A percentile compares a stretch with the other conserved stretches of the same genome.
phyloP scores from a whole-genome alignment of 108 stramenopile genomes.

The Skeletonema costatum region DNA sequence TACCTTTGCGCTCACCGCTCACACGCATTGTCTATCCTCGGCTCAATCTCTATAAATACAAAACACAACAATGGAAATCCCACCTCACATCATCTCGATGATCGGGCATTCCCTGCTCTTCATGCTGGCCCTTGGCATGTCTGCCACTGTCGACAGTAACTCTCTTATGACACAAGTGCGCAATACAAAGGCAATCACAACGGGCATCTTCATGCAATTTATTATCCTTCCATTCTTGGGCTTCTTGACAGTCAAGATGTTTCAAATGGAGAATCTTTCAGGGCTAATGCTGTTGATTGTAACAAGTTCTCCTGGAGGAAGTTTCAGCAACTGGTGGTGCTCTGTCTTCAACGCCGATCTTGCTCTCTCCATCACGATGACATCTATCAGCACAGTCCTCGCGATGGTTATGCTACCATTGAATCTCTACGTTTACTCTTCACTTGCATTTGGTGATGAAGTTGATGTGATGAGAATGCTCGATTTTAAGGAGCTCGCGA shows the following conservation, averaged over 20 bases:
- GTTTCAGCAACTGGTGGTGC: constrained; percentile 83
- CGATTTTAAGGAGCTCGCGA: constrained; percentile 58
- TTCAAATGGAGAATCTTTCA: constrained; percentile 43
- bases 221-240: constrained; percentile 76
- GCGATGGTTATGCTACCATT: constrained; percentile 61
- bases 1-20: too few species aligned
- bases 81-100: neutral
- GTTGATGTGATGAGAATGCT: constrained; percentile 48
- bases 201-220: constrained; percentile 58
- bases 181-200: constrained; percentile 59
- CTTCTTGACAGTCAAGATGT: constrained; percentile 52
- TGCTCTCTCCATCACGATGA: constrained; percentile 76
- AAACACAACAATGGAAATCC: constrained; percentile 1
- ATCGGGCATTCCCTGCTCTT: constrained; percentile 53
- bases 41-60: neutral
- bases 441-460: constrained; percentile 51
- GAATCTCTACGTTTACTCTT: constrained; percentile 70
- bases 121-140: constrained; percentile 72
- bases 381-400: constrained; percentile 63
- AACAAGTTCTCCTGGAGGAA: constrained; percentile 75
- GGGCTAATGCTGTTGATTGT: constrained; percentile 77
- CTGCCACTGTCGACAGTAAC: constrained; percentile 65
- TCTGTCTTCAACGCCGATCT: constrained; percentile 78
- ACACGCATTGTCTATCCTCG: neutral
- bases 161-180: constrained; percentile 51